A percentile compares a stretch with the other conserved stretches of the same genome.
Conservation (phyloP, 495 filamentous ascomycete genomes). For the Penicillium waksmanii region DNA sequence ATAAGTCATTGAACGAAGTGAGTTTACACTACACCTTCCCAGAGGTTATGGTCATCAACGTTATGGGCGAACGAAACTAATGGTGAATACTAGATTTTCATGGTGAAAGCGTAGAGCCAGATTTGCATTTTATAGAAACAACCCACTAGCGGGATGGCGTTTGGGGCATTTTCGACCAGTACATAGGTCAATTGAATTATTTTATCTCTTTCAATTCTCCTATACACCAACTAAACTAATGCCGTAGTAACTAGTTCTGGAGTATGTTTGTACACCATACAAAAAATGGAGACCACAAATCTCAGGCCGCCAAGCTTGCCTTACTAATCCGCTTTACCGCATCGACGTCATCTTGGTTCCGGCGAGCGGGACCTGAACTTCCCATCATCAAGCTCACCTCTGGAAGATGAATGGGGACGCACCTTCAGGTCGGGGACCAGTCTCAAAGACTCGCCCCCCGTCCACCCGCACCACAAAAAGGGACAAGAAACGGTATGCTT, state of each 20-base stretch:
- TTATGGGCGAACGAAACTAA: constrained; percentile 2
- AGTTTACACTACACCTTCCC: constrained; percentile 15
- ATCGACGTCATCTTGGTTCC: constrained; percentile 20
- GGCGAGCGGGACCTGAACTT: background rate
- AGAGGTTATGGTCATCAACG: background rate
- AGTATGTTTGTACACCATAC: too few relatives aligned
- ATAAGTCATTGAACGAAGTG: constrained; percentile 77
- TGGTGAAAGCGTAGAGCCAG: constrained; percentile 60
- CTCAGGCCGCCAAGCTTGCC: too few relatives aligned
- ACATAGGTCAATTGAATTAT: background rate
- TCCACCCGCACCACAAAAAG: constrained; percentile 6
- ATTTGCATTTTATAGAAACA: constrained; percentile 14
- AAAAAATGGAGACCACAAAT: too few relatives aligned
- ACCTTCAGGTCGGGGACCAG: constrained; percentile 8
- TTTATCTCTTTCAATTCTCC: background rate
- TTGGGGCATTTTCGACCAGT: constrained; percentile 1
- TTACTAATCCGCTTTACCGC: background rate
- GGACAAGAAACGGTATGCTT: constrained; percentile 23
- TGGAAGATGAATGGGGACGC: constrained; percentile 22
- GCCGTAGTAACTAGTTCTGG: too few relatives aligned
- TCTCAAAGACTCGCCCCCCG: background rate
- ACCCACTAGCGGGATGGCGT: constrained; percentile 12
- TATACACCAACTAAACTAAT: too few relatives aligned
- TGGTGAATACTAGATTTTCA: constrained; percentile 61
- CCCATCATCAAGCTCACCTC: background rate